Evolutionary conservation across 1,284 basidiomycete genomes (phyloP), one percentile per base, ranked within the genome.

Genomic region (Phellinidium pouzarii): DNA sequence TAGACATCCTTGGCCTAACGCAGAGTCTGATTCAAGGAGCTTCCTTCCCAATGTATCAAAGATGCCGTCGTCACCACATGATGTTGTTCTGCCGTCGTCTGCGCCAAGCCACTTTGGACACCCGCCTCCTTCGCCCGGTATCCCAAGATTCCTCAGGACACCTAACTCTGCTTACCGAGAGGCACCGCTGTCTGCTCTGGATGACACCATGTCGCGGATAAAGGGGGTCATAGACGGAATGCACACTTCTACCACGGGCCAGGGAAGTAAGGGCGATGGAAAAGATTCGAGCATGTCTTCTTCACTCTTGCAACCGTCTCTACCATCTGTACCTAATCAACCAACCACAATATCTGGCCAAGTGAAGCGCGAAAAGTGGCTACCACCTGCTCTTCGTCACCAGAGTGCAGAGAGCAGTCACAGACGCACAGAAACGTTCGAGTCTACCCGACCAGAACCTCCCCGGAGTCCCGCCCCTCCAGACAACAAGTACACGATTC

Each of bases 151-250:
- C 20, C 27, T 40, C 9, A 53, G 46, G 27, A 45, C 46, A n/a
- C 49, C 45, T 20, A 42, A 36, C 17, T 44, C 65, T n/a, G 54
- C 68, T 37, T 79, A 79, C 65, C 82, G 80, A 61, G 87, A 84
- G 59, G 79, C 79, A 40, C 74, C 82, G 14, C 84, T 90, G 75
- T 81, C 86, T 3, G 76, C 87, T 12, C 70, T 94, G 60, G 86
- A 93, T 62, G 86, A 91, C 62, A 82, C 84, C 50, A 87, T 96
- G 77, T 91, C 87, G 4, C 79, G 91, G 26, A 91, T 96, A 62
- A 92, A 88, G 64, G 91, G 88, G 20, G 92, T 85, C 3, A 70
- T 95, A 62, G 78, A 82, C 63, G 78, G 77, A 36, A 87, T 89
- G 78, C 81, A 87, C 50, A 17, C 50, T 9, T 44, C 58, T 9